phyloP scores from a whole-genome alignment of 345 rosid species.

The Iberis pinnata region DNA sequence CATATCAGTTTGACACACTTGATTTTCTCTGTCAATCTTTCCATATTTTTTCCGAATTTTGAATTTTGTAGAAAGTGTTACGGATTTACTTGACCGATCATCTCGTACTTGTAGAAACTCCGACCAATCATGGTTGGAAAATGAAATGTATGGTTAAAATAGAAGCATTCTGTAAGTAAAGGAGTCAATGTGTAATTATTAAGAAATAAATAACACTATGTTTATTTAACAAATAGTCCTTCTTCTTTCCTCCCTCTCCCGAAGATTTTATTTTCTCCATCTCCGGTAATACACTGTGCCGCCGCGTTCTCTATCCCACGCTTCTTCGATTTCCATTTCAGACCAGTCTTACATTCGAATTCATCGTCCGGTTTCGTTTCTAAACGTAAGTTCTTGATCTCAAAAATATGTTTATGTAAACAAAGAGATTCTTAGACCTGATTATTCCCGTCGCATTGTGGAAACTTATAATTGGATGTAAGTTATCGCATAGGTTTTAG shows the following conservation, averaged over 20 bases:
- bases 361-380: constrained; percentile 2
- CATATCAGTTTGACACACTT: too few relatives aligned
- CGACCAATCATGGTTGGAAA: too few relatives aligned
- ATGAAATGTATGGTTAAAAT: too few relatives aligned
- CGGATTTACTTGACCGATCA: too few relatives aligned
- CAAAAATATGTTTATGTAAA: background rate
- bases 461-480: background rate
- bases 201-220: background rate
- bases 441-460: constrained; percentile 1
- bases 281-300: too few relatives aligned
- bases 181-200: constrained; percentile 12
- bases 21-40: too few relatives aligned
- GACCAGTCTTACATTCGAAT: constrained; percentile 1
- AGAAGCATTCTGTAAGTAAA: too few relatives aligned
- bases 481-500: constrained; percentile 19
- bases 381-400: constrained; percentile 21
- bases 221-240: constrained; percentile 25
- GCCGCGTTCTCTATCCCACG: background rate
- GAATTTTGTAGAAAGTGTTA: too few relatives aligned
- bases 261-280: background rate
- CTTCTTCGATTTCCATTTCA: constrained; percentile 9
- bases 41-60: too few relatives aligned
- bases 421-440: background rate
- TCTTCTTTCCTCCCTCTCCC: background rate
- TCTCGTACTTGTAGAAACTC: too few relatives aligned